Percentiles rank a stretch among this genome's conserved stretches.
phyloP scores from a whole-genome alignment of 768 basidiomycete species.

The Pisolithus sp. region DNA sequence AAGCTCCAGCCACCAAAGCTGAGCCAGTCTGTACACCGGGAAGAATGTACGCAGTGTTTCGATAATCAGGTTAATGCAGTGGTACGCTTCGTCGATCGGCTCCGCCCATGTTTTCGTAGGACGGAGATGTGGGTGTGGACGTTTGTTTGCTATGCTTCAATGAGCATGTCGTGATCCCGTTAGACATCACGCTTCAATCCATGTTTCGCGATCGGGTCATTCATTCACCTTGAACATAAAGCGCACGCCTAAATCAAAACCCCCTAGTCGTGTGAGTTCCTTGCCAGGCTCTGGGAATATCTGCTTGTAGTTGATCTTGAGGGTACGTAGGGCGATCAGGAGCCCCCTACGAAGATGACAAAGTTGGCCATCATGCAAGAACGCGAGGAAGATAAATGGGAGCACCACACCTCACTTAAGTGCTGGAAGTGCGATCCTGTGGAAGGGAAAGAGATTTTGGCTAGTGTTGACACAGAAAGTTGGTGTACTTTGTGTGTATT shows the following conservation, averaged over 20 bases:
- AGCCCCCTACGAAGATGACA: conserved; percentile 84
- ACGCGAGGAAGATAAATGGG: conserved; percentile 85
- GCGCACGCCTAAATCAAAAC: conserved; percentile 55
- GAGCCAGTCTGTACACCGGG: conserved; percentile 73
- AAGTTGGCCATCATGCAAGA: conserved; percentile 87
- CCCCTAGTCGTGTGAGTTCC: conserved; percentile 54
- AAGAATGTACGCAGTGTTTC: conserved; percentile 97
- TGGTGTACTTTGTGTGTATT: background rate
- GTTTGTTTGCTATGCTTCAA: conserved; percentile 94
- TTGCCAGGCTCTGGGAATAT: no score
- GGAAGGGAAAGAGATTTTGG: conserved; percentile 40
- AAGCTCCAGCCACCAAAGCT: conserved; percentile 50
- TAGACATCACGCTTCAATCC: conserved; percentile 69
- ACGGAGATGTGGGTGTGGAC: conserved; percentile 69
- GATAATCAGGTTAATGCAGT: conserved; percentile 67
- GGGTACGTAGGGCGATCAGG: conserved; percentile 51
- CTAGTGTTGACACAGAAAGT: conserved; percentile 31
- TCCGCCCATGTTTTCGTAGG: conserved; percentile 39
- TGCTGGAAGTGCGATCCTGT: conserved; percentile 70
- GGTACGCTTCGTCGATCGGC: background rate
- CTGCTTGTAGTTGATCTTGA: background rate
- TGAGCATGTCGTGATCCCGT: conserved; percentile 62
- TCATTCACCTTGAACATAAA: conserved; percentile 74
- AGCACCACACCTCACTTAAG: conserved; percentile 53
- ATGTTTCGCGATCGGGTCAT: conserved; percentile 70